Base-by-base conservation (phyloP, 805 yeast species). In the Hanseniaspora lachancei region DNA sequence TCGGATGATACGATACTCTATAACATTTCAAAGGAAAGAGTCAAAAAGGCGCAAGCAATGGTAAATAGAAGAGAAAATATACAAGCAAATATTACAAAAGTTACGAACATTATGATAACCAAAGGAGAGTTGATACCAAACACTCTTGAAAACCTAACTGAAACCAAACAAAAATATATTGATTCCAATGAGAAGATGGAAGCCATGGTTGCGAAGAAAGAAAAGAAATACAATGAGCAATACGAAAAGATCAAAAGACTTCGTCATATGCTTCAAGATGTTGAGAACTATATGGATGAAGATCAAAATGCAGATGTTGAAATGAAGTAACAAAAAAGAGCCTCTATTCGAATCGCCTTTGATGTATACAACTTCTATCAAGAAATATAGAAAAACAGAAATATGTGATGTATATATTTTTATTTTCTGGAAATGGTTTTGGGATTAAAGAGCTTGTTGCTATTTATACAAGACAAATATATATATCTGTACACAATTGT, bases 381-480 rank as follows among this genome's bases (percentile, higher is more conserved):
- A 18, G 12, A 18, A 3, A 32, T 18, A 15, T 2, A 46, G 5
- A 29, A 18, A 20, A 1, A 32, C 20, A 34, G 20, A 18, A 32
- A 36, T 35, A 23, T 27, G 29, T 44, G 29, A 23, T 32, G 12
- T 38, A 15, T 49, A 10, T 49, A 15, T 49, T 49, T 49, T 49
- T n/a, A 23, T 49, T 38, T 35, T 41, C 47, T 40, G 54, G 40
- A 49, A 49, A 41, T 40, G 47, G 43, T 29, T 29, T 41, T 42
- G 54, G 3, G 42, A 32, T 49, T 49, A 49, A 34, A 46, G 36
- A 44, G 34, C 36, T 44, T 29, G 44, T 40, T 49, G 54, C 43
- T 49, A 40, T 49, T 29, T 36, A 49, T 41, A 51, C 42, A 51
- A 51, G 36, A 29, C 29, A 43, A 51, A 51, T 51, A 51, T 32